Evolutionary conservation across 306 rosid species (phyloP).

Genomic region (Castanea sativa): DNA sequence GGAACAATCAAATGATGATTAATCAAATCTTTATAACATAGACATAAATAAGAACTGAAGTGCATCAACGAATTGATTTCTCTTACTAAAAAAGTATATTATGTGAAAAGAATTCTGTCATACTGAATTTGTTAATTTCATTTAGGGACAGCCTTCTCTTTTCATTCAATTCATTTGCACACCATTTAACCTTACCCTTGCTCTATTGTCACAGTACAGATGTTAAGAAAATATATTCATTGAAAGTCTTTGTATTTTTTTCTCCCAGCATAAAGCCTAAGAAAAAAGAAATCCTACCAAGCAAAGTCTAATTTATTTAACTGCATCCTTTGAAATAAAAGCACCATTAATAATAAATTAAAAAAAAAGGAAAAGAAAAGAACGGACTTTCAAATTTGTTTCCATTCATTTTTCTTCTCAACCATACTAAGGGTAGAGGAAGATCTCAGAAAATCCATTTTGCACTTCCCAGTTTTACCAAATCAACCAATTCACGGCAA

Average conservation of each 20-base stretch:
- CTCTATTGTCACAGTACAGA: background rate
- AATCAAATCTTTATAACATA: too few relatives aligned
- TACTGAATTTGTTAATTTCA: background rate
- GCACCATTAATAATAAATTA: background rate
- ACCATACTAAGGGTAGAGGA: background rate
- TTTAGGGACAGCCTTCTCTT: background rate
- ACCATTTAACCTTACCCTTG: background rate
- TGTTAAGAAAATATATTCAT: background rate
- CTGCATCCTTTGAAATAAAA: background rate
- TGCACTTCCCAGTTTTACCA: background rate
- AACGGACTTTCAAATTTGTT: background rate
- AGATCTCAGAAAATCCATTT: background rate
- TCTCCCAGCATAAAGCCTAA: too few relatives aligned
- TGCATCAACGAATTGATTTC: background rate
- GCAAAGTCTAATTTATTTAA: background rate
- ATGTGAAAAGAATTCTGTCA: background rate
- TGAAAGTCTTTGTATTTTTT: background rate
- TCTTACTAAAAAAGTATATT: background rate
- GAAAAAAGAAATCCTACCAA: too few relatives aligned
- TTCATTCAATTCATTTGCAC: background rate
- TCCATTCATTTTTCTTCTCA: background rate
- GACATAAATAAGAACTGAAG: too few relatives aligned
- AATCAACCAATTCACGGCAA: background rate
- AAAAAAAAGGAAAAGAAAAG: background rate
- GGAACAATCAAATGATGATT: background rate